phyloP scores from a whole-genome alignment of 495 filamentous ascomycete genomes.

The Amniculicola lignicola region DNA sequence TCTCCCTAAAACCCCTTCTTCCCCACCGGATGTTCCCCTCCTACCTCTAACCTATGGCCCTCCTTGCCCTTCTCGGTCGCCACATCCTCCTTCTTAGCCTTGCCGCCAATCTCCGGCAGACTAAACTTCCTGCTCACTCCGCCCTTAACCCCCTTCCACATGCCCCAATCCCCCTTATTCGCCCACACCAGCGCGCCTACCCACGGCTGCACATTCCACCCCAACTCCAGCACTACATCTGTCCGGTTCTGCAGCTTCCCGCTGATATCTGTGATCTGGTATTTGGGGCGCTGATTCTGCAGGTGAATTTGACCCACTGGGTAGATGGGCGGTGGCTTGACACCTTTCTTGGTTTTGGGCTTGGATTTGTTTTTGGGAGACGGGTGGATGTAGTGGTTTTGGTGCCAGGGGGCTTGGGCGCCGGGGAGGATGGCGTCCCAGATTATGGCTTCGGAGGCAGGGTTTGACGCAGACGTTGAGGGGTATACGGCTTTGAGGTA shows the following conservation, averaged over 20 bases:
- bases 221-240: conserved; percentile 73
- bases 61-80: conserved; percentile 42
- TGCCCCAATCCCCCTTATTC: conserved; percentile 55
- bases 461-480: conserved; percentile 48
- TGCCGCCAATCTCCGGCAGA: conserved; percentile 60
- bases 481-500: conserved; percentile 90
- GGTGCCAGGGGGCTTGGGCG: conserved; percentile 51
- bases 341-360: conserved; percentile 11
- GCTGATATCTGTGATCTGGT: conserved; percentile 84
- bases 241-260: conserved; percentile 65
- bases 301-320: conserved; percentile 65
- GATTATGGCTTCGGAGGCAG: conserved; percentile 70
- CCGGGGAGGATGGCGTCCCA: conserved; percentile 92
- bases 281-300: conserved; percentile 81
- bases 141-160: conserved; percentile 59
- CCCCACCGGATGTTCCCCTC: conserved; percentile 25
- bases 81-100: conserved; percentile 42
- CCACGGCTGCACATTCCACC: conserved; percentile 98
- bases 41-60: conserved; percentile 41
- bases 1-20: not conserved
- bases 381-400: conserved; percentile 49
- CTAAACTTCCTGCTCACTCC: conserved; percentile 66
- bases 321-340: conserved; percentile 13
- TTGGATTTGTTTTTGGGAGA: conserved; percentile 37
- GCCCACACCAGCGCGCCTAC: conserved; percentile 84